Evolutionary conservation across 352 stramenopile species (phyloP).

Genomic region (Phytophthora foliorum): DNA sequence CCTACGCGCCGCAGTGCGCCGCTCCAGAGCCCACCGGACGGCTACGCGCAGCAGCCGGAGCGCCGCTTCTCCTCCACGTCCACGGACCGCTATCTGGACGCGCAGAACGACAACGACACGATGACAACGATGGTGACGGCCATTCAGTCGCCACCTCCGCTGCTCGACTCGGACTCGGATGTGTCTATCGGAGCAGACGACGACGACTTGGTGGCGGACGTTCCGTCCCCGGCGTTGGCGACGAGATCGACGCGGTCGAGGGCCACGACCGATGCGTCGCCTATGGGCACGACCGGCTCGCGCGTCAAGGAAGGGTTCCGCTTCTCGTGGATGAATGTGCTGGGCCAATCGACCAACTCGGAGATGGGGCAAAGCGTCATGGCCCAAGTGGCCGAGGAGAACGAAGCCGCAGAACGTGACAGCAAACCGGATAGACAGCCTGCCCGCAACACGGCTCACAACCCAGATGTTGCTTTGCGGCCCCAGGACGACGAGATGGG

Average conservation of each 20-base stretch:
- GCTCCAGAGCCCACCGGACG: conserved; percentile 6
- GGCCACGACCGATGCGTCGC: conserved; percentile 17
- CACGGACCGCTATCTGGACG: conserved; percentile 31
- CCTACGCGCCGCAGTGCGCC: conserved; percentile 18
- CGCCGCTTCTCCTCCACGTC: conserved; percentile 31
- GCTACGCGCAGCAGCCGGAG: conserved; percentile 13
- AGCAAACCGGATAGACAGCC: conserved; percentile 4
- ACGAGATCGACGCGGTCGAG: conserved; percentile 9
- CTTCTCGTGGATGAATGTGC: conserved; percentile 73
- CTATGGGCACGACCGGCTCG: conserved; percentile 5
- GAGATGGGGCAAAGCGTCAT: conserved; percentile 40
- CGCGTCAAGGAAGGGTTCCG: conserved; percentile 52
- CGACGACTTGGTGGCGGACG: conserved; percentile 25
- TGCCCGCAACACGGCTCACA: conserved; percentile 30
- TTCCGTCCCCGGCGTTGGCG: conserved; percentile 8
- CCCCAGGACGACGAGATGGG: conserved; percentile 68
- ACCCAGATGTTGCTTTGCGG: conserved; percentile 47
- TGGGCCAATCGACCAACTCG: conserved; percentile 59
- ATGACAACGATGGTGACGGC: conserved; percentile 41
- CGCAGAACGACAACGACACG: conserved; percentile 34
- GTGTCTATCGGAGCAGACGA: conserved; percentile 43
- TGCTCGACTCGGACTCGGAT: conserved; percentile 35
- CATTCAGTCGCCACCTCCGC: conserved; percentile 28
- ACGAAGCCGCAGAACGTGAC: conserved; percentile 7
- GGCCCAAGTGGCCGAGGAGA: conserved; percentile 39